These are phyloP conservation scores for Pleurotus giganteus DNA, from an alignment of 768 basidiomycete species.

Conservation along the genomic window DNA sequence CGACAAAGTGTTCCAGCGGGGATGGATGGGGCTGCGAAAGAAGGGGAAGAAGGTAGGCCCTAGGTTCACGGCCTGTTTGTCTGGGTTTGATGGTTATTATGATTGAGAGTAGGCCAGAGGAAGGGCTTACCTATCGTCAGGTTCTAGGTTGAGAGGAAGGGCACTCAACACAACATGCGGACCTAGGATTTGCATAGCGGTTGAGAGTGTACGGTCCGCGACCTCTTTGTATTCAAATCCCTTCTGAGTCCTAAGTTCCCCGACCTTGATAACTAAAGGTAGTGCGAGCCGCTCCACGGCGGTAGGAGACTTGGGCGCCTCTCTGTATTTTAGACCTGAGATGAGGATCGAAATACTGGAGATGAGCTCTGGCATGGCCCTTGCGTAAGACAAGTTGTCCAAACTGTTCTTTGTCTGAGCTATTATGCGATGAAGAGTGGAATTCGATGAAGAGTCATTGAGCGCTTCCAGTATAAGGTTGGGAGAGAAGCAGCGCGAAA, in stretches of 20 bases:
- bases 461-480: slow-evolving; percentile 55
- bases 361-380: slow-evolving; percentile 79
- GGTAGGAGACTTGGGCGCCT: slow-evolving; percentile 38
- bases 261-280: slow-evolving; percentile 68
- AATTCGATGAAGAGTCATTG: slow-evolving; percentile 39
- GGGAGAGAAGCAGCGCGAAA: slow-evolving; percentile 71
- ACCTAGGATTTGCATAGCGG: slow-evolving; percentile 83
- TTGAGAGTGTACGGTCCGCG: slow-evolving; percentile 74
- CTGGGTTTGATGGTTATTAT: slow-evolving; percentile 33
- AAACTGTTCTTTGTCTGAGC: slow-evolving; percentile 64
- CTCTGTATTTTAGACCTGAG: slow-evolving; percentile 52
- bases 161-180: slow-evolving; percentile 72
- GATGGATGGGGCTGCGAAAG: slow-evolving; percentile 80
- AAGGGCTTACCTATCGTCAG: slow-evolving; percentile 64
- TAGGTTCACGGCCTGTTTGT: slow-evolving; percentile 73
- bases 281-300: slow-evolving; percentile 72
- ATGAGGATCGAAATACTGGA: slow-evolving; percentile 69
- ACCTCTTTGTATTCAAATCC: slow-evolving; percentile 90
- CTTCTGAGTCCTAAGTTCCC: slow-evolving; percentile 71
- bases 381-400: slow-evolving; percentile 69
- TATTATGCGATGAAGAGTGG: slow-evolving; percentile 63
- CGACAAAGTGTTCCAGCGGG: slow-evolving; percentile 79
- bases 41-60: slow-evolving; percentile 89
- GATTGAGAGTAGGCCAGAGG: neutral
- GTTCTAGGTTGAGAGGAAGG: slow-evolving; percentile 86